Conservation (phyloP, 495 filamentous ascomycete species). For the Talaromyces trachyspermus region DNA sequence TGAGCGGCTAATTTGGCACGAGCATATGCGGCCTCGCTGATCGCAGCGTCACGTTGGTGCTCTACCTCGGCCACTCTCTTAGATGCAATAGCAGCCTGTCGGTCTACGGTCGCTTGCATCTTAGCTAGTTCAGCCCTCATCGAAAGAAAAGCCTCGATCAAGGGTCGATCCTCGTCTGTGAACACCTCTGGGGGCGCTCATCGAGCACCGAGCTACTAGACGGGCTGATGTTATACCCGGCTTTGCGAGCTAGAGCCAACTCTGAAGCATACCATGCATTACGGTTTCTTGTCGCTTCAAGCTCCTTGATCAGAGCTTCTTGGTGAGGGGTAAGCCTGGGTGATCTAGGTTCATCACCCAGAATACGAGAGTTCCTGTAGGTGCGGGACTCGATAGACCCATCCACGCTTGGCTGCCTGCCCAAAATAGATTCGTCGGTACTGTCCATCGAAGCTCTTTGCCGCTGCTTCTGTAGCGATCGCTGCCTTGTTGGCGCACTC, state of each 20-base stretch:
- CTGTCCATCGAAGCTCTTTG: slow-evolving; percentile 40
- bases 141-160: slow-evolving; percentile 86
- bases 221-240: slow-evolving; percentile 71
- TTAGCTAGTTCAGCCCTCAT: slow-evolving; percentile 80
- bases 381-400: slow-evolving; percentile 35
- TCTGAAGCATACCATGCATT: slow-evolving; percentile 98
- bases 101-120: slow-evolving; percentile 79
- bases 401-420: slow-evolving; percentile 35
- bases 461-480: slow-evolving; percentile 34
- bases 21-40: slow-evolving; percentile 88
- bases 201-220: slow-evolving; percentile 70
- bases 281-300: slow-evolving; percentile 71
- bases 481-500: slow-evolving; percentile 33
- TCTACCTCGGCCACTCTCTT: slow-evolving; percentile 88
- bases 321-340: slow-evolving; percentile 40
- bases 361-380: slow-evolving; percentile 30
- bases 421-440: slow-evolving; percentile 37
- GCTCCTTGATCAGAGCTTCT: slow-evolving; percentile 62
- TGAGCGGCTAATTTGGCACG: slow-evolving; percentile 88
- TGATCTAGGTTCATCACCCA: slow-evolving; percentile 38
- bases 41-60: slow-evolving; percentile 82
- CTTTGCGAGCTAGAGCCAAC: slow-evolving; percentile 78
- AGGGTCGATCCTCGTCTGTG: slow-evolving; percentile 80
- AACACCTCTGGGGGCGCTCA: slow-evolving; percentile 68
- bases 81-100: slow-evolving; percentile 75